Evolutionary conservation across 208 protist genomes (phyloP).

Genomic region (Crithidia brevicula): DNA sequence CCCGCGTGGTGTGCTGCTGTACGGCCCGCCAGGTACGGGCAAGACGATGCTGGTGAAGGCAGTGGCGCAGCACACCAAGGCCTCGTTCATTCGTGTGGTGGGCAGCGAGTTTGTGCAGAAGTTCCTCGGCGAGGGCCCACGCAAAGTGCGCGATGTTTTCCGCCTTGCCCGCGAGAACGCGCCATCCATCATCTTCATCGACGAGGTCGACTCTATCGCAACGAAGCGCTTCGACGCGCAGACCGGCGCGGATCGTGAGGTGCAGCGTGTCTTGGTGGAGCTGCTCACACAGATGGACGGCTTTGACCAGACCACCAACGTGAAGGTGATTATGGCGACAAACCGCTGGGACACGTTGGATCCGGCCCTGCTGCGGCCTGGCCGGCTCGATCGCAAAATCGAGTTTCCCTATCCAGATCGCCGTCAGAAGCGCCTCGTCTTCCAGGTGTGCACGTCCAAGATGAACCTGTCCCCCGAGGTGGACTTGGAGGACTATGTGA

Average conservation of each 20-base stretch:
- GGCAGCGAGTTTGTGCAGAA: constrained; percentile 99
- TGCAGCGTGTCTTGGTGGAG: constrained; percentile 99
- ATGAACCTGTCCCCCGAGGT: constrained; percentile 99
- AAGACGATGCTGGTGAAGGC: constrained; percentile 99
- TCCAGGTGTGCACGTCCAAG: constrained; percentile 98
- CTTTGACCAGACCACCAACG: constrained; percentile 99
- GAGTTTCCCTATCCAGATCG: constrained; percentile 99
- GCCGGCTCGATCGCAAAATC: constrained; percentile 97
- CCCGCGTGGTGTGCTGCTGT: constrained; percentile 99
- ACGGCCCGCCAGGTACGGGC: constrained; percentile 97
- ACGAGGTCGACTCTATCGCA: constrained; percentile 99
- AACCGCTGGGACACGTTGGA: constrained; percentile 99
- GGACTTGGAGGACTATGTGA: constrained; percentile 97
- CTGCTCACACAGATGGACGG: constrained; percentile 99
- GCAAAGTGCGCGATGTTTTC: constrained; percentile 99
- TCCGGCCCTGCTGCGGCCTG: constrained; percentile 98
- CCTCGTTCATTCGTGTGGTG: constrained; percentile 98
- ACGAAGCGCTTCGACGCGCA: constrained; percentile 99
- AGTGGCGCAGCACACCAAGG: constrained; percentile 99
- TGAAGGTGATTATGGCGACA: constrained; percentile 99
- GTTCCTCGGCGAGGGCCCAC: constrained; percentile 99
- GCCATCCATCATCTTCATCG: constrained; percentile 99
- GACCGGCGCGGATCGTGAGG: constrained; percentile 98
- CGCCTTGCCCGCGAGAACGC: constrained; percentile 98
- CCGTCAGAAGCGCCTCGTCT: constrained; percentile 99